Evolutionary conservation across 805 yeast genomes (phyloP), one percentile per base, ranked within the genome.

Genomic region (Ogataea trehalophila): DNA sequence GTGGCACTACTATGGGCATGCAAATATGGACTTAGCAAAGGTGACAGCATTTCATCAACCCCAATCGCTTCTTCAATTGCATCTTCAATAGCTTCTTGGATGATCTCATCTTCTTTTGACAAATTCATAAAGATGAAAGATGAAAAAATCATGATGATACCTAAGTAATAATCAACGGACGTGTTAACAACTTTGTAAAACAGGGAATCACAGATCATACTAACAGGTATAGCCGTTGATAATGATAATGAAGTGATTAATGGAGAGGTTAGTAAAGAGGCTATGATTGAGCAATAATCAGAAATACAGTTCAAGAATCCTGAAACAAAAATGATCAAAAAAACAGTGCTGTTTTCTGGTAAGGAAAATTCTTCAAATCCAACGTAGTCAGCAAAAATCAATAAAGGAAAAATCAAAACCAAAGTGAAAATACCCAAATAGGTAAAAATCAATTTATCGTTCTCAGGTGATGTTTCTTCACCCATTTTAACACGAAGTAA

Each of bases 221-320:
- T 74, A 22, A 78, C 65, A 4, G 83, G 83, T 34, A 78, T 76
- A 0, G 76, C 73, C 0, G 79, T 69, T 1, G 82, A 75, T 34
- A 78, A 60, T 3, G 81, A 75, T 36, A 78, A 63, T 3, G 81
- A 69, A 2, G 79, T 72, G 15, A 77, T 70, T 47, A 78, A 66
- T 0, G 83, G 83, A 41, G 80, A 75, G 1, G 82, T 78, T 37
- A 77, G 63, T 18, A 78, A 58, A 66, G 76, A 69, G 7, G 82
- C 80, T 14, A 76, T 55, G n/a, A 77, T 70, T 1, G 78, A 73
- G 33, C 69, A 66, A 51, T 72, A 78, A 53, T 78, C 83, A 0
- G 81, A 76, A 6, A 74, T 56, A 17, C 74, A 72, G 9, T 77
- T 71, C 35, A 75, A 67, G 3, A 75, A 53, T 0, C 80, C 78